These are phyloP conservation scores for Hyaloscypha finlandica DNA, from an alignment of 495 filamentous ascomycete genomes.

Conservation along the genomic window DNA sequence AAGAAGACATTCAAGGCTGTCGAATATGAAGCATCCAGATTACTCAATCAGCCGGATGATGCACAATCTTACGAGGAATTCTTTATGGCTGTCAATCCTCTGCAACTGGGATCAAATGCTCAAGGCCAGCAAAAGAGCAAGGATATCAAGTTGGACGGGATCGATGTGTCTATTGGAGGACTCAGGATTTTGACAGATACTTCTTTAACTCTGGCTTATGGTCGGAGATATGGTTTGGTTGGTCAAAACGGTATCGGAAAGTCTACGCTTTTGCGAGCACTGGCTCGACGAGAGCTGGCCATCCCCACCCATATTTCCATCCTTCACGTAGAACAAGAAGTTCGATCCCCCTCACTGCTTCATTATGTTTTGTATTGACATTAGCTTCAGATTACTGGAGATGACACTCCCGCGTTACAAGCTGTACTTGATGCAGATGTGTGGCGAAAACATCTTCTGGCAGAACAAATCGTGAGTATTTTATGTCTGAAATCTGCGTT, in stretches of 20 bases:
- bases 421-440: conserved; percentile 98
- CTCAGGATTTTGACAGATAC: conserved; percentile 89
- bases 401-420: conserved; percentile 94
- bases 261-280: conserved; percentile 86
- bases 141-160: conserved; percentile 96
- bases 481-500: neutral
- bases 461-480: conserved; percentile 75
- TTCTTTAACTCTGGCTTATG: conserved; percentile 85
- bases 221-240: conserved; percentile 93
- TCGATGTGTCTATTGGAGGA: conserved; percentile 91
- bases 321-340: conserved; percentile 98
- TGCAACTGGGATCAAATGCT: conserved; percentile 69
- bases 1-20: conserved; percentile 98
- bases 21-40: conserved; percentile 90
- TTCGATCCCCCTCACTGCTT: conserved; percentile 38
- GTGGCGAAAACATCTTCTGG: conserved; percentile 94
- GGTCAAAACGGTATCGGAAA: conserved; percentile 99
- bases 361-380: conserved; percentile 1
- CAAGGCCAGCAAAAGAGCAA: conserved; percentile 83
- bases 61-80: conserved; percentile 98
- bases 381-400: conserved; percentile 74
- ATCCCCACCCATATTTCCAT: conserved; percentile 98
- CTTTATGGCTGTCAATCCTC: conserved; percentile 98
- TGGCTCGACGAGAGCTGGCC: conserved; percentile 90
- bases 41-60: conserved; percentile 80